Conservation (phyloP, 2,329 filamentous ascomycete species). For the Colletotrichum sp. region DNA sequence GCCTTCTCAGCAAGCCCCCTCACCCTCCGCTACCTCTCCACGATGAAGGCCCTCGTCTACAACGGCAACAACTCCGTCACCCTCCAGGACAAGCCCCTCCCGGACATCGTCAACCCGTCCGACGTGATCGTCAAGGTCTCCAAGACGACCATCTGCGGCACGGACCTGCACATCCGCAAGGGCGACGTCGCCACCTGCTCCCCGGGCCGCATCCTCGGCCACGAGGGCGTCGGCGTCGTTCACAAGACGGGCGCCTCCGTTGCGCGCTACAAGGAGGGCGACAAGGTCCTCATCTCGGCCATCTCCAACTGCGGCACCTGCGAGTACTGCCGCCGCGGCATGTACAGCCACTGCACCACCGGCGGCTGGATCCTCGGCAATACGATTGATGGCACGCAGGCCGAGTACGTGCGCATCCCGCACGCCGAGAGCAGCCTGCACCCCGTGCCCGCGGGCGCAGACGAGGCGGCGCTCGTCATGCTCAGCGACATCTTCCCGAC, state of each 20-base stretch:
- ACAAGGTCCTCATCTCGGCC: constrained; percentile 42
- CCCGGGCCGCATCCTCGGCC: constrained; percentile 32
- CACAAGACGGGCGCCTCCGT: constrained; percentile 37
- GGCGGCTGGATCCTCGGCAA: constrained; percentile 63
- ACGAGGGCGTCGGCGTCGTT: constrained; percentile 46
- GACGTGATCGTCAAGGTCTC: constrained; percentile 42
- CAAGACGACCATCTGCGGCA: constrained; percentile 38
- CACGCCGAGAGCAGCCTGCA: constrained; percentile 72
- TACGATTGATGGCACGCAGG: constrained; percentile 57
- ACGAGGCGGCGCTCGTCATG: constrained; percentile 55
- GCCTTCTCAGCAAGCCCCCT: neutral
- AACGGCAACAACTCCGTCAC: constrained; percentile 34
- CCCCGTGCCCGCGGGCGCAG: constrained; percentile 54
- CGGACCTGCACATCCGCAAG: constrained; percentile 38
- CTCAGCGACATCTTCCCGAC: constrained; percentile 51
- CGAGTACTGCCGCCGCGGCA: constrained; percentile 52
- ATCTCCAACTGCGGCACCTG: constrained; percentile 51
- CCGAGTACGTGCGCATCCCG: constrained; percentile 65
- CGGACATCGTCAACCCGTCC: constrained; percentile 26
- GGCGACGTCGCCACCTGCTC: constrained; percentile 24
- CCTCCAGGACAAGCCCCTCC: constrained; percentile 35
- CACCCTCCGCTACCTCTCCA: neutral
- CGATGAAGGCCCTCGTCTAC: constrained; percentile 55
- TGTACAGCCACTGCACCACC: constrained; percentile 56
- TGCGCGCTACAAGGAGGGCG: constrained; percentile 36